phyloP scores from a whole-genome alignment of 148 eudicot species.

The Chenopodium suecicum region DNA sequence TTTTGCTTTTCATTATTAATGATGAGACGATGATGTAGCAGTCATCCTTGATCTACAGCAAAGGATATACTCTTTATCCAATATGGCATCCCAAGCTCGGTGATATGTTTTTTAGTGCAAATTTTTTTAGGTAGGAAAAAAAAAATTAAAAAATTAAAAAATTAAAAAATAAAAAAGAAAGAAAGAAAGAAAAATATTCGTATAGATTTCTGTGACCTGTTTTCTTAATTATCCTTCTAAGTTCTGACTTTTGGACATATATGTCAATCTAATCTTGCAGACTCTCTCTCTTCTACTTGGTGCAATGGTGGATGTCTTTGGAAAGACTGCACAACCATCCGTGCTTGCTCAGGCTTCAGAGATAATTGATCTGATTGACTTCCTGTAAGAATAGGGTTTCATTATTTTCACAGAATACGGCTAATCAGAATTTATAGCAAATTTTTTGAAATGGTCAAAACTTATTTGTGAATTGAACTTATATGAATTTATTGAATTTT shows the following conservation, averaged over 20 bases:
- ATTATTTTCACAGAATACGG: background rate
- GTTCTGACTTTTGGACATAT: background rate
- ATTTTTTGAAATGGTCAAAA: background rate
- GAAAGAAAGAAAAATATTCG: too few species aligned
- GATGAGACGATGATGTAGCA: too few species aligned
- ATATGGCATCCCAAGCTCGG: background rate
- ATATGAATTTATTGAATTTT: background rate
- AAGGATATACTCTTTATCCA: too few species aligned
- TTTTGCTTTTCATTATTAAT: too few species aligned
- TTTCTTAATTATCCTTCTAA: background rate
- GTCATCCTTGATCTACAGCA: too few species aligned
- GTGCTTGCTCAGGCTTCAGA: conserved; percentile 82
- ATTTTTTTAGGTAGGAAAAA: background rate
- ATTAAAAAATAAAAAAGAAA: too few species aligned
- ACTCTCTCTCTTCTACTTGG: conserved; percentile 65
- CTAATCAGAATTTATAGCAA: background rate
- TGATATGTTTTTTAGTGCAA: background rate
- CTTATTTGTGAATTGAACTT: background rate
- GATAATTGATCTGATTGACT: conserved; percentile 80
- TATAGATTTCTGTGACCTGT: background rate
- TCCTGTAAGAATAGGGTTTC: conserved; percentile 62
- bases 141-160: too few species aligned
- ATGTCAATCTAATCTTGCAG: conserved; percentile 37
- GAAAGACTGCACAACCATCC: conserved; percentile 76
- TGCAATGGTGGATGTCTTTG: conserved; percentile 86